These are phyloP conservation scores for Ophiostoma ips DNA, from an alignment of 2,329 filamentous ascomycete species.

Conservation along the genomic window DNA sequence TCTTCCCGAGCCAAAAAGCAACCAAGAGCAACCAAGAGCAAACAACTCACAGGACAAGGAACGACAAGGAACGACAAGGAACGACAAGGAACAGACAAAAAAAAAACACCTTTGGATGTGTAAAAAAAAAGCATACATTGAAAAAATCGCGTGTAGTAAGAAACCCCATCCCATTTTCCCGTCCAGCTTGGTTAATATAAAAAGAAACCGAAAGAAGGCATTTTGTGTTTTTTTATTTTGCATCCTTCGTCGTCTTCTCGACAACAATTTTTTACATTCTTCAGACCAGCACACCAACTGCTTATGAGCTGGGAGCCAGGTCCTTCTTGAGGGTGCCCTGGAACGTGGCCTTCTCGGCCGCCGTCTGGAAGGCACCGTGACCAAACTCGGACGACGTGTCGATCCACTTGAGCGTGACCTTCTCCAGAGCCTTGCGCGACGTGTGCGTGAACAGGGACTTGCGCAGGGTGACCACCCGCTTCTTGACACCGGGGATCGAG, in stretches of 20 bases:
- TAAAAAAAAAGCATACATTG: constrained; percentile 8
- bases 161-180: constrained; percentile 6
- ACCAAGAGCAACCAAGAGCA: no score
- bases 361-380: constrained; percentile 98
- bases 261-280: not conserved
- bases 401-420: constrained; percentile 99
- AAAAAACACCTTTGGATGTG: constrained; percentile 1
- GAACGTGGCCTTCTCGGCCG: constrained; percentile 94
- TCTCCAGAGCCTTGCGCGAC: constrained; percentile 89
- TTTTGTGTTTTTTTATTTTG: constrained; percentile 5
- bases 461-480: constrained; percentile 96
- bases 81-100: not conserved
- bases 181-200: constrained; percentile 18
- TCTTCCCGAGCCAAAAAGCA: not conserved
- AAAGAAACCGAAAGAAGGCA: constrained; percentile 20
- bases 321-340: constrained; percentile 99
- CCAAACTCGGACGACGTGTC: constrained; percentile 99
- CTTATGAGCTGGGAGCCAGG: constrained; percentile 34
- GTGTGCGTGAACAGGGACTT: constrained; percentile 99
- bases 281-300: constrained; percentile 4
- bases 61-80: not conserved
- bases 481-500: constrained; percentile 95
- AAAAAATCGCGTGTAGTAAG: constrained; percentile 2
- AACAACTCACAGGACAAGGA: not conserved
- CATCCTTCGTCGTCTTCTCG: constrained; percentile 4